phyloP scores from a whole-genome alignment of 2,329 filamentous ascomycete species.

The Aspergillus uvarum region DNA sequence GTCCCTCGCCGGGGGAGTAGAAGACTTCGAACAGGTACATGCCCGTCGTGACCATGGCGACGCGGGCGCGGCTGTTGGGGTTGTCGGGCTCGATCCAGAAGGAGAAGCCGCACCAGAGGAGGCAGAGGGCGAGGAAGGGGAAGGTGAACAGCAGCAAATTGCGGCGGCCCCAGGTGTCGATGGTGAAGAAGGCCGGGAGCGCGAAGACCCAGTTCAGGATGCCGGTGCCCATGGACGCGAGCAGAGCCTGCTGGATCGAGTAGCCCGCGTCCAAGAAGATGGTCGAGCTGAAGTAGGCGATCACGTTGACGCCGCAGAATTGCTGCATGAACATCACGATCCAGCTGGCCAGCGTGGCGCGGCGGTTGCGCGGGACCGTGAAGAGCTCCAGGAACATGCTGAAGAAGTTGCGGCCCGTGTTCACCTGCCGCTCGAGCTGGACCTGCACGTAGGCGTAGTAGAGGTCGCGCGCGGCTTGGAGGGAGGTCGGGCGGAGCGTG shows the following conservation, averaged over 20 bases:
- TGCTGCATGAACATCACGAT: constrained; percentile 69
- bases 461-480: constrained; percentile 57
- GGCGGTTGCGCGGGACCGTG: constrained; percentile 61
- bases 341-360: constrained; percentile 57
- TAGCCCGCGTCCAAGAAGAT: constrained; percentile 61
- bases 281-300: constrained; percentile 62
- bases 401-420: constrained; percentile 52
- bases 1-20: constrained; percentile 59
- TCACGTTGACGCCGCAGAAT: constrained; percentile 56
- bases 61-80: constrained; percentile 31
- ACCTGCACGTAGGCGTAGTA: constrained; percentile 62
- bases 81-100: constrained; percentile 48
- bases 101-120: constrained; percentile 51
- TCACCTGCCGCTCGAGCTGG: constrained; percentile 57
- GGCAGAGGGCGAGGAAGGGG: constrained; percentile 54
- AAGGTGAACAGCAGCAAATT: constrained; percentile 64
- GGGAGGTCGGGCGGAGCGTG: constrained; percentile 48
- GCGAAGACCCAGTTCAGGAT: constrained; percentile 67
- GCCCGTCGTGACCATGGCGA: constrained; percentile 45
- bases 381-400: constrained; percentile 59
- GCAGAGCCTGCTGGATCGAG: constrained; percentile 52
- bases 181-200: constrained; percentile 63
- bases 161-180: constrained; percentile 65
- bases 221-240: constrained; percentile 63
- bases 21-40: constrained; percentile 53